These are phyloP conservation scores for Colletotrichum sp. DNA, from an alignment of 2,329 filamentous ascomycete genomes.

Conservation along the genomic window DNA sequence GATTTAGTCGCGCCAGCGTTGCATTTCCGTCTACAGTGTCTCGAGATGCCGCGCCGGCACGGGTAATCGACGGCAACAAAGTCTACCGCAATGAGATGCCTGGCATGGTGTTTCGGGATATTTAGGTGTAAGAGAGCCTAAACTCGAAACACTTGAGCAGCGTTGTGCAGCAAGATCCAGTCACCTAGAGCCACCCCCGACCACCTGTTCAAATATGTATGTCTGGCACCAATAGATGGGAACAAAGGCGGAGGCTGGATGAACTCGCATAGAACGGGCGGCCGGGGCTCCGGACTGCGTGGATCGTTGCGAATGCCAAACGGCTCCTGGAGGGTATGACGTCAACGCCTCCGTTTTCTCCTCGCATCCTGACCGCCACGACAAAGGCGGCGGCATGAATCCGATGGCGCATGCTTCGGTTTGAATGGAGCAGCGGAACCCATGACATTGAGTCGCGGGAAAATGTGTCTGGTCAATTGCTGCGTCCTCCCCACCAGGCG, in stretches of 20 bases:
- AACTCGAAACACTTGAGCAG: constrained; percentile 9
- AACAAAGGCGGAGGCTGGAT: background rate
- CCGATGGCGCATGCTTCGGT: background rate
- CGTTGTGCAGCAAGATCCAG: background rate
- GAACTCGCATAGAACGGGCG: background rate
- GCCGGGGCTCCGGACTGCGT: background rate
- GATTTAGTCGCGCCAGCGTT: background rate
- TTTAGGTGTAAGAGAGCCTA: background rate
- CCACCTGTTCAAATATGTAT: background rate
- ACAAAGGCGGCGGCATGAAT: background rate
- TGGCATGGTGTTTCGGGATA: background rate
- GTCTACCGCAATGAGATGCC: background rate
- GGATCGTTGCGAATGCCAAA: background rate
- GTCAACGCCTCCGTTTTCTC: background rate
- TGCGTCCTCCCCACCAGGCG: background rate
- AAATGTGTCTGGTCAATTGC: background rate
- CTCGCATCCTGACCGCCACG: background rate
- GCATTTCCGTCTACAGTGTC: background rate
- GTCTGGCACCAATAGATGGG: background rate
- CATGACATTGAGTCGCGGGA: background rate
- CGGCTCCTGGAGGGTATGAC: background rate
- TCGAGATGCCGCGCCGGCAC: background rate
- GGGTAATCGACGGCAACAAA: background rate
- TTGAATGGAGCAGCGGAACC: background rate
- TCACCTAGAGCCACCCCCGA: background rate